Evolutionary conservation across 768 basidiomycete genomes (phyloP), one percentile per base, ranked within the genome.

Genomic region (Brasilioporus rufonigricans): DNA sequence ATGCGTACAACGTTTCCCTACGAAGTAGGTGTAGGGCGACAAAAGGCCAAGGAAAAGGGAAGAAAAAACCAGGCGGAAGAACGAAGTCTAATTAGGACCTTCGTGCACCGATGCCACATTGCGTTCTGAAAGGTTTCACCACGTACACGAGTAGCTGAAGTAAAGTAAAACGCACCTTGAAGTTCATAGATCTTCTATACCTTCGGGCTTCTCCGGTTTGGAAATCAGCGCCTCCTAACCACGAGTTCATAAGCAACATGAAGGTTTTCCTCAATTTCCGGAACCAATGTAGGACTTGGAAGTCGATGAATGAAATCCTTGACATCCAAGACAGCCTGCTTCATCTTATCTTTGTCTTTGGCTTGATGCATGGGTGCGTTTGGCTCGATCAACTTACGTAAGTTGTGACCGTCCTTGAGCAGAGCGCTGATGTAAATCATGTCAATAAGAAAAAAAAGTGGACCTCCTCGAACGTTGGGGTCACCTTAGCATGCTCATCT

Each of bases 401-500:
- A n/a, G n/a, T n/a, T n/a, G n/a, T n/a, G n/a, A 8, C 61, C 59
- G 0, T 59, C 49, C 52, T 74, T 74, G 44, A 70, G 51, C 14
- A 66, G 44, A 9, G 48, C 21, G 38, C 76, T 75, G 39, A 18
- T 27, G 18, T 8, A 41, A 27, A 40, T 21, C 21, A 10, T 41
- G n/a, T n/a, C 13, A 24, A 53, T 12, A 3, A 58, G 10, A 16
- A 40, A 18, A 11, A 24, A 24, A 21, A 24, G 13, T n/a, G n/a
- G 3, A n/a, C 11, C 13, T 29, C 46, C 2, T 13, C 7, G 4
- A 19, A 9, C 13, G 1, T 33, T 18, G 3, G 32, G 66, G 73
- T 54, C 52, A 79, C 80, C 13, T 70, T 18, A 73, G 59, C 32
- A 62, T 52, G 4, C 55, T 77, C 47, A 67, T 56, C 27, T 68